These are phyloP conservation scores for Corymbia maculata DNA, from an alignment of 345 rosid genomes.

Conservation along the genomic window DNA sequence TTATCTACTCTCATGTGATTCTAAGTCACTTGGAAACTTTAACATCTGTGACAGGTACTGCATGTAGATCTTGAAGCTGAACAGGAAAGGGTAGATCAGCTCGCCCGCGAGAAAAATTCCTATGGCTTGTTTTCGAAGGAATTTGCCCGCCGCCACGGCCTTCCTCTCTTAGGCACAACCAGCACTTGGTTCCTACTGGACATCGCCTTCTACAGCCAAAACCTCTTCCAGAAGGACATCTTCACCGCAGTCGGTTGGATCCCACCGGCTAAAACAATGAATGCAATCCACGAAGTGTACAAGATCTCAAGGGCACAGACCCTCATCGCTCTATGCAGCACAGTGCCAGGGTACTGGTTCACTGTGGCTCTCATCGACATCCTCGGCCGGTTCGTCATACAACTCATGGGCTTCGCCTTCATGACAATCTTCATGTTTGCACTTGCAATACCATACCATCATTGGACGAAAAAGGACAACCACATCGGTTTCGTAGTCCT, in stretches of 20 bases:
- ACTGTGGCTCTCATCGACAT: constrained; percentile 36
- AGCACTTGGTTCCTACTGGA: constrained; percentile 67
- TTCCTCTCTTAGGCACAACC: constrained; percentile 50
- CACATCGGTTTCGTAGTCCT: constrained; percentile 37
- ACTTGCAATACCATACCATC: constrained; percentile 51
- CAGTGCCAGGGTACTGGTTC: constrained; percentile 67
- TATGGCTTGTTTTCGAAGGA: constrained; percentile 41
- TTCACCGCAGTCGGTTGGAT: constrained; percentile 70
- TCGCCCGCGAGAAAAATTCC: constrained; percentile 3
- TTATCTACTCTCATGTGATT: background rate
- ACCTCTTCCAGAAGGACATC: constrained; percentile 68
- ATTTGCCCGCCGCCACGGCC: constrained; percentile 43
- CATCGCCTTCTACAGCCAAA: constrained; percentile 69
- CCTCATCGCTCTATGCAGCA: constrained; percentile 57
- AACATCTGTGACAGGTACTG: constrained; percentile 21
- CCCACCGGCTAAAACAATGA: constrained; percentile 54
- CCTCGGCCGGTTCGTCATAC: constrained; percentile 43
- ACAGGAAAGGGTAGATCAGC: constrained; percentile 18
- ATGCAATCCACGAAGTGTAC: constrained; percentile 55
- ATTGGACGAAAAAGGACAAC: constrained; percentile 32
- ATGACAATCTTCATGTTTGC: constrained; percentile 58
- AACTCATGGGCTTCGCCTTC: constrained; percentile 49
- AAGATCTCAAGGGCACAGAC: constrained; percentile 52
- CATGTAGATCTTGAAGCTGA: constrained; percentile 48
- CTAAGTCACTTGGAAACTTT: background rate